These are phyloP conservation scores for Diaporthe capsici DNA, from an alignment of 2,329 filamentous ascomycete genomes.

Conservation along the genomic window DNA sequence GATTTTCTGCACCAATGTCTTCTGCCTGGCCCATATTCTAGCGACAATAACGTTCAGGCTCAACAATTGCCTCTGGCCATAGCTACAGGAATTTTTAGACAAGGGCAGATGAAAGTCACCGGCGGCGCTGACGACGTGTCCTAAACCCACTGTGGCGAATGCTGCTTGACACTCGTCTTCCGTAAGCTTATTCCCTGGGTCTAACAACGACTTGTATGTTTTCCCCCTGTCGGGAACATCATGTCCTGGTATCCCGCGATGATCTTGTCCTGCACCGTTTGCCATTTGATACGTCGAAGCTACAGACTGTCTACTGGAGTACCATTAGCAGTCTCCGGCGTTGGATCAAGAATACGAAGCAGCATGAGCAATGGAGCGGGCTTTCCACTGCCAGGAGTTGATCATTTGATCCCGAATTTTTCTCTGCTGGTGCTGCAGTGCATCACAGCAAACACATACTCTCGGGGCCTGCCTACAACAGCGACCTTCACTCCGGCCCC, in stretches of 20 bases:
- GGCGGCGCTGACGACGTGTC: background rate
- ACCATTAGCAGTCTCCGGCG: background rate
- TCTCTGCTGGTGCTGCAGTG: background rate
- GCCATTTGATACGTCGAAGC: background rate
- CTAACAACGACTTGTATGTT: constrained; percentile 2
- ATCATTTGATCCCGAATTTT: background rate
- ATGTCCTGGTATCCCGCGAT: background rate
- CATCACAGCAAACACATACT: background rate
- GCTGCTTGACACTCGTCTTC: constrained; percentile 4
- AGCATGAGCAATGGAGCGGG: background rate
- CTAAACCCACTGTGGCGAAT: background rate
- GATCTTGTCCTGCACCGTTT: background rate
- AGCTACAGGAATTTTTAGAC: background rate
- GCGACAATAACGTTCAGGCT: background rate
- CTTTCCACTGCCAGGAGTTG: background rate
- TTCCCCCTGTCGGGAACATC: background rate
- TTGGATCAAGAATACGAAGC: background rate
- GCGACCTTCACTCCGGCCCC: background rate
- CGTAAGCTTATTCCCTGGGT: background rate
- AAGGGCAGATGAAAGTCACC: background rate
- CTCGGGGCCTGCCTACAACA: background rate
- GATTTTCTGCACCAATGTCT: background rate
- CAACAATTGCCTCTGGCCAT: background rate
- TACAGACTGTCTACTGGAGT: background rate
- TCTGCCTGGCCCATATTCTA: background rate